Evolutionary conservation across 1,284 basidiomycete genomes (phyloP), one percentile per base, ranked within the genome.

Genomic region (Anthracocystis panici-leucophaei): DNA sequence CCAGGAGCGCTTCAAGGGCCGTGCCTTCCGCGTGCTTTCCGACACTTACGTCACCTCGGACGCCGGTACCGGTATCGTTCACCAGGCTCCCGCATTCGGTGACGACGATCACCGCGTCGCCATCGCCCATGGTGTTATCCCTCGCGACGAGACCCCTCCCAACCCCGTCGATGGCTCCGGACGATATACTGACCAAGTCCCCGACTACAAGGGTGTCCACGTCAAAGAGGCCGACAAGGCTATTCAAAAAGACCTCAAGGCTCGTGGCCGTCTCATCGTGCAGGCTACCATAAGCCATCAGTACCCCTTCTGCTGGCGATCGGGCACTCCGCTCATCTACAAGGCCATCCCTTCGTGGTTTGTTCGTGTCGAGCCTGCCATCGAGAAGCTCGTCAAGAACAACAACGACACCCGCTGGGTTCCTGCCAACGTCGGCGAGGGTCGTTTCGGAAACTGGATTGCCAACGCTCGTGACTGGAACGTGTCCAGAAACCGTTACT

Each of bases 381-480:
- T 92, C 46, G 93, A 96, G 77, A 87, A 94, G 77, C 91, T 99
- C 45, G 92, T 98, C 16, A 89, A 90, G 60, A 96, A 97, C 87
- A 99, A 99, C 87, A 89, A 91, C 79, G 89, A 90, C 80, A 99
- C 97, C 10, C 88, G 92, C 86, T 99, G 97, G 96, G 96, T 99
- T 12, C 97, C 97, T 5, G 91, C 92, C 79, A 89, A 88, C 77
- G 91, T 99, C 53, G 93, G 95, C 11, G 95, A 98, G 69, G 91
- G 92, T 76, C 90, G 96, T 55, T 99, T 99, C 84, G 95, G 94
- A 27, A 96, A 93, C 86, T 99, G 97, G 97, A 88, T 99, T 65
- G 91, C 93, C 54, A 97, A 97, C 86, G 97, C 97, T 12, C 90
- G 96, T 35, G 97, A 99, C 85, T 99, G 97, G 97, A 99, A 98